Evolutionary conservation across 352 stramenopile genomes (phyloP), one percentile per base, ranked within the genome.

Genomic region (Aphanomyces euteiches): DNA sequence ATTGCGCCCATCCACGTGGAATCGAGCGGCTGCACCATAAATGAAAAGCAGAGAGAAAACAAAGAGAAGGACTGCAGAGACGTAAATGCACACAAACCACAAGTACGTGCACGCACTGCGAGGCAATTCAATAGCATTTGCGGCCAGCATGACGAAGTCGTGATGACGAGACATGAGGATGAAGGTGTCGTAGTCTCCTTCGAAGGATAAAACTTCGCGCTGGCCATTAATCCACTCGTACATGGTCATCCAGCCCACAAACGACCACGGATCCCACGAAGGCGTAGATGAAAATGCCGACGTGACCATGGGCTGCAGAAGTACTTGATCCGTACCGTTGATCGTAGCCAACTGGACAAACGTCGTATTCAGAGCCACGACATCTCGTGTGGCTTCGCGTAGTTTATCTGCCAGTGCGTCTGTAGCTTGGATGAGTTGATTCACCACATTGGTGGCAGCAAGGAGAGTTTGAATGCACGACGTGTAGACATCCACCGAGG

Each of bases 261-360:
- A 38, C 13, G 13, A 36, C 58, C 58, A 66, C 13, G 58, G n/a
- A 58, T 10, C 8, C 28, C 28, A 28, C 28, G 28, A 28, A 28
- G 28, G 28, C 28, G 28, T 2, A 21, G 50, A 10, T 21, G 8
- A 10, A 19, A 19, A 19, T 13, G 50, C 28, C 8, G 50, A 19
- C 8, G 50, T 19, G 8, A 58, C n/a, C 50, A 58, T 58, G 50
- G 50, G 50, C 50, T 58, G 50, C 28, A 38, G 50, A n/a, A 58
- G 50, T 34, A 58, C 50, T 58, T 58, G 50, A 19, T 58, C 50
- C 8, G 37, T 34, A 1, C 50, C 50, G n/a, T 10, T 8, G 50
- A 58, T 19, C n/a, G 50, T 58, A 8, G 50, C 50, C 50, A n/a
- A 58, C 50, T 58, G 50, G 50, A 58, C n/a, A 58, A 58, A 58